Base-by-base conservation (phyloP, 1,284 basidiomycete genomes). In the Pyrrhoderma lamaoense region DNA sequence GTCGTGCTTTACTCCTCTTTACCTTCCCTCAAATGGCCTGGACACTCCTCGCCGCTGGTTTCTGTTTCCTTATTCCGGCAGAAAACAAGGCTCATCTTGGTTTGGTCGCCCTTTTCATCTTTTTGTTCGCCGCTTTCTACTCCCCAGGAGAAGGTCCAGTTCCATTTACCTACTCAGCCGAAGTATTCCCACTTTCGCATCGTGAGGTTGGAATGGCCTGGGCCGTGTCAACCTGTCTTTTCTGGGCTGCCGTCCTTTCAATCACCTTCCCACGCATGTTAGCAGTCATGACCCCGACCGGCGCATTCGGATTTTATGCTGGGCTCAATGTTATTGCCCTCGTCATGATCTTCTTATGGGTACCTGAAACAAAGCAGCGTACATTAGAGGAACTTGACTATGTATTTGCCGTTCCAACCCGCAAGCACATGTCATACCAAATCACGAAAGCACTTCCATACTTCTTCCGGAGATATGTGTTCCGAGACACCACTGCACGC, bases 71-170 rank as follows among this genome's bases (percentile, higher is more conserved):
- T 53, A 78, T 80, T 36, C 70, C 71, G 1, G 57, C 53, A 8
- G 55, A 50, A 1, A 68, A 62, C 42, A 50, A 60, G 16, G 73
- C 75, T n/a, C 64, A 69, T 57, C 62, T 75, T 36, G 75, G 72
- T 7, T 65, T 72, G 8, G 65, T 83, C 37, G 77, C 78, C 0
- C 62, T 81, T 2, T 79, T 82, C 59, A 63, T 85, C 56, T 80
- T 79, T 65, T 55, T 81, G 13, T 82, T 80, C 58, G 71, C 70
- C 1, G 72, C 73, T 1, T 76, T 78, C 61, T 84, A 82, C 61
- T 79, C 74, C 0, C 71, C 75, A 5, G 76, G 82, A 46, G 82
- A 86, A 65, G 85, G 85, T 1, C 85, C 86, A 8, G 85, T 89
- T 2, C 82, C 84, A 0, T 82, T 77, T 60, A 75, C 79, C 2